Evolutionary conservation across 2,329 filamentous ascomycete species (phyloP), one percentile per base, ranked within the genome.

Genomic region (Ophiostoma australiae): DNA sequence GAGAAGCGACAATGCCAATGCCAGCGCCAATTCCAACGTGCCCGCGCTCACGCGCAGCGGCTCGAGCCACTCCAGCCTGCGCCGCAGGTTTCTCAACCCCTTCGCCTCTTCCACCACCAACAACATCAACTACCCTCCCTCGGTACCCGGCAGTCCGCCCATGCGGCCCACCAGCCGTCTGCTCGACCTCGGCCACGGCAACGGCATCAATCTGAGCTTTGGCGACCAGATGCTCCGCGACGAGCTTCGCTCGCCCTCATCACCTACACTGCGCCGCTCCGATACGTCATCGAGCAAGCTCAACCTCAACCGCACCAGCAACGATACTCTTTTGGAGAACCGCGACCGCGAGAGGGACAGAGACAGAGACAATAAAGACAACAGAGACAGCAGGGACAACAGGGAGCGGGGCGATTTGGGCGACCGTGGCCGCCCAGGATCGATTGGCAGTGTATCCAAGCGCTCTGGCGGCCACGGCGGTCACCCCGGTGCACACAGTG

Each of bases 211-310:
- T 33, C 82, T 90, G 79, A 86, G 82, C 73, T 88, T 89, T 75
- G 86, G 86, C n/a, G 88, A 90, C 80, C 84, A 90, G 74, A 89
- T 93, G 86, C 86, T 92, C 70, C 84, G 89, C 10, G 88, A 90
- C 73, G 88, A 92, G 69, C 80, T 91, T 27, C 72, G 73, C 15
- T 48, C 70, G 20, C 67, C 71, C 0, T 41, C 71, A 3, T 69
- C 71, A 7, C 69, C 69, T 7, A 48, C 67, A 2, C 41, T 70
- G 23, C 67, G 63, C 68, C 68, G 70, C 4, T 39, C 68, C 20
- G 68, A 71, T 10, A 69, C 70, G 3, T 67, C 70, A 35, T 33
- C 67, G 4, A 69, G 68, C 68, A 69, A 69, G 67, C 41, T 33
- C 37, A 72, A 70, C 8, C 23, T 69, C 5, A 39, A 58, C 48